Percentiles rank a stretch among this genome's conserved stretches.
These are phyloP conservation scores for Prunus salicina DNA, from an alignment of 306 rosid species.

Conservation along the genomic window DNA sequence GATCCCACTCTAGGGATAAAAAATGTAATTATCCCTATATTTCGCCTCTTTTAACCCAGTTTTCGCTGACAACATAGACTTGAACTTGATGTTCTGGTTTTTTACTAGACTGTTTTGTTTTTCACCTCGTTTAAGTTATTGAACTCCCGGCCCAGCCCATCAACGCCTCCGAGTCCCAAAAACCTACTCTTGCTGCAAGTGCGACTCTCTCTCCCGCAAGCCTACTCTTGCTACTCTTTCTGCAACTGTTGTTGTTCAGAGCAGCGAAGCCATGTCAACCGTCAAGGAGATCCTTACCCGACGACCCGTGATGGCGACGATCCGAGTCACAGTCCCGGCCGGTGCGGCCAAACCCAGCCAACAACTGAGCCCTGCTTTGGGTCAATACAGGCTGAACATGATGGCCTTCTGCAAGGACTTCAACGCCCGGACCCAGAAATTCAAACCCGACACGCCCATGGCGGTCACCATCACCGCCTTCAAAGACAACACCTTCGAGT, in stretches of 20 bases:
- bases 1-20: too few species aligned
- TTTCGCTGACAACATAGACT: too few species aligned
- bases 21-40: too few species aligned
- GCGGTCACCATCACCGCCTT: conserved; percentile 76
- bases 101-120: too few species aligned
- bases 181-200: too few species aligned
- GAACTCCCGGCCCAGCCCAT: too few species aligned
- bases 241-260: too few species aligned
- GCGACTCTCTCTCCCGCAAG: too few species aligned
- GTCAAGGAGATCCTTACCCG: conserved; percentile 68
- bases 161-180: too few species aligned
- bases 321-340: conserved; percentile 66
- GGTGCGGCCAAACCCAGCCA: conserved; percentile 64
- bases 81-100: too few species aligned
- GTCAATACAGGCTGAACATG: conserved; percentile 77
- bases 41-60: too few species aligned
- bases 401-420: conserved; percentile 96
- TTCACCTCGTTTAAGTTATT: too few species aligned
- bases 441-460: conserved; percentile 74
- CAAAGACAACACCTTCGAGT: conserved; percentile 88
- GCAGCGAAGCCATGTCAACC: conserved; percentile 40
- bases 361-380: conserved; percentile 78
- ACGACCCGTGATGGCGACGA: conserved; percentile 75
- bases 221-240: neutral
- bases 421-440: conserved; percentile 80